Conservation (phyloP, 2,329 filamentous ascomycete species). For the Penicillium sp. region DNA sequence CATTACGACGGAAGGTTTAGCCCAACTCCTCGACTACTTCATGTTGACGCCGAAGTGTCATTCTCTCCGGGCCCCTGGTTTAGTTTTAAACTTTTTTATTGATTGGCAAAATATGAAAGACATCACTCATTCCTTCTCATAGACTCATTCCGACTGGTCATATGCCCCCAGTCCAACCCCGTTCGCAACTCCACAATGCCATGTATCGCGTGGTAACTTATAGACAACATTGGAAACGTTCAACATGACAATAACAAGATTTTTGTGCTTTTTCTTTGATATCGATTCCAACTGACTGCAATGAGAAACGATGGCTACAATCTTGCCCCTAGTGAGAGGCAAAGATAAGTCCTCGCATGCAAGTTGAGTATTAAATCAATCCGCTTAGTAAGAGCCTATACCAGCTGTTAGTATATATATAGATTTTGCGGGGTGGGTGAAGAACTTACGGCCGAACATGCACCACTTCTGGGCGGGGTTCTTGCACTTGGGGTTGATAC, state of each 20-base stretch:
- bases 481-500: slow-evolving; percentile 83
- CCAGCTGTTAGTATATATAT: slow-evolving; percentile 1
- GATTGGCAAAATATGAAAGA: slow-evolving; percentile 7
- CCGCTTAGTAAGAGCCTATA: slow-evolving; percentile 31
- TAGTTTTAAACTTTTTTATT: background rate
- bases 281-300: background rate
- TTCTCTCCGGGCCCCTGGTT: background rate
- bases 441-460: slow-evolving; percentile 75
- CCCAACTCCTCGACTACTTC: background rate
- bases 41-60: background rate
- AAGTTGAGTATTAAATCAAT: background rate
- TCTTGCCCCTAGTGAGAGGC: background rate
- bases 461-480: slow-evolving; percentile 79
- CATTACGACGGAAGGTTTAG: too few relatives aligned
- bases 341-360: background rate
- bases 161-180: background rate
- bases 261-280: background rate
- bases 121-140: slow-evolving; percentile 21
- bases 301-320: background rate
- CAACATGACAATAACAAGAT: background rate
- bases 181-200: slow-evolving; percentile 9
- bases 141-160: slow-evolving; percentile 11
- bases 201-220: slow-evolving; percentile 4
- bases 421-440: background rate
- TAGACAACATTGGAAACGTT: background rate